Evolutionary conservation across 2,329 filamentous ascomycete species (phyloP), one percentile per base, ranked within the genome.

Genomic region (Hirsutella minnesotensis): DNA sequence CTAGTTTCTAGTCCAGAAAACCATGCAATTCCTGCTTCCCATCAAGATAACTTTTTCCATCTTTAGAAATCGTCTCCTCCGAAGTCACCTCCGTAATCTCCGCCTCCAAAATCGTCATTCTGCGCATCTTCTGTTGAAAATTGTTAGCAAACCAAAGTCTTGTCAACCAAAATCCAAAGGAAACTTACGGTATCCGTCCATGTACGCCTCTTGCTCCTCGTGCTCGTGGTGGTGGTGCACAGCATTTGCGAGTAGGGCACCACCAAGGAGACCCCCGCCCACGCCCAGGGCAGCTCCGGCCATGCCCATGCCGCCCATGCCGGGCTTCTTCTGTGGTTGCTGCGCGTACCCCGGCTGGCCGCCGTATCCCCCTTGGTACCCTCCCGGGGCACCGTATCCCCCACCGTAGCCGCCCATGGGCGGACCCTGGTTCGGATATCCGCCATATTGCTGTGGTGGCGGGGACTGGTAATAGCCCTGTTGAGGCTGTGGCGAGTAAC

Each of bases 201-300:
- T 52, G 44, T 72, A 81, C 24, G 75, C 73, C 5, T 77, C 68
- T 46, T 81, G 64, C 50, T 84, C 24, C 24, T 27, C 24, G 24
- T 27, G 24, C 24, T 27, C 24, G 12, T 27, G 62, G 38, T 72
- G 58, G 47, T 81, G 75, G 44, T 83, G 65, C 40, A 89, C 69
- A 1, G 81, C 80, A 55, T 83, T 70, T 2, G 72, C 81, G 27
- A 94, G 62, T 53, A 94, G 48, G 47, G 78, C 75, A 43, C 88
- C 88, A 52, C 87, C 89, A 1, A 95, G 54, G 57, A 95, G 56
- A 60, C 88, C 88, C 49, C 83, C 88, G 51, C 87, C 88, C 4
- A 86, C 61, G 65, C 88, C 88, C 36, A 94, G 66, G 19, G 85
- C 85, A 41, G 81, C 86, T 39, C 85, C 86, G 2, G 72, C 85